phyloP scores from a whole-genome alignment of 139 green algal species.

The Monoraphidium neglectum region DNA sequence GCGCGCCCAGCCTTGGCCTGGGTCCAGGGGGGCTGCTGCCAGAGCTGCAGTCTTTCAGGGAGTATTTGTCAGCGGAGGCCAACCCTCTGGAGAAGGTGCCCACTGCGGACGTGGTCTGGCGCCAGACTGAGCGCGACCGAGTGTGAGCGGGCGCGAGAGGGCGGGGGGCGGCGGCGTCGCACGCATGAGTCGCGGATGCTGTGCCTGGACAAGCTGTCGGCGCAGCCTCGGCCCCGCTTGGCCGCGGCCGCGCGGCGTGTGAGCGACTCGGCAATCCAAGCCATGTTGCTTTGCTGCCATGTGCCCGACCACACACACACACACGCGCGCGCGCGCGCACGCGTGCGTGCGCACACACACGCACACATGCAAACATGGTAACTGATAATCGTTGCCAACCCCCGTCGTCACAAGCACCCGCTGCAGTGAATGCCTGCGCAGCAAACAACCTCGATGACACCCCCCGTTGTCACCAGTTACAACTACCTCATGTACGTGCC shows the following conservation, averaged over 20 bases:
- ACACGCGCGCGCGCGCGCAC: too few relatives aligned
- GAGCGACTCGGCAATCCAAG: background rate
- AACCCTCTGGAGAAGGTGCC: constrained; percentile 50
- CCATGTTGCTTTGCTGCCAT: background rate
- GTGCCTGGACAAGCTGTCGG: background rate
- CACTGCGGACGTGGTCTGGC: constrained; percentile 69
- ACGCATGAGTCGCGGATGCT: background rate
- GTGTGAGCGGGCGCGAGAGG: constrained; percentile 53
- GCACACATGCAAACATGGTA: too few relatives aligned
- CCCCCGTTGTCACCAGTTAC: too few relatives aligned
- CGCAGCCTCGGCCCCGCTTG: background rate
- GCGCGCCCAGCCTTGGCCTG: too few relatives aligned
- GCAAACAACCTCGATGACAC: too few relatives aligned
- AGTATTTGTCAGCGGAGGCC: constrained; percentile 35
- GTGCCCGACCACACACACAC: background rate
- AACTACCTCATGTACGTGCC: constrained; percentile 87
- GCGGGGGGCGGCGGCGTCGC: background rate
- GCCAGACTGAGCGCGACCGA: constrained; percentile 75
- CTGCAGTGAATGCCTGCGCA: too few relatives aligned
- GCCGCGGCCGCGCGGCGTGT: background rate
- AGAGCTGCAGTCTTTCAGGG: background rate
- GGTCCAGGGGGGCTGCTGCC: too few relatives aligned
- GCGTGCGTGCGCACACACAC: too few relatives aligned
- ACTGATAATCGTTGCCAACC: too few relatives aligned
- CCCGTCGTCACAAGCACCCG: too few relatives aligned